Base-by-base conservation (phyloP, 306 rosid species). In the Gleditsia sinensis region DNA sequence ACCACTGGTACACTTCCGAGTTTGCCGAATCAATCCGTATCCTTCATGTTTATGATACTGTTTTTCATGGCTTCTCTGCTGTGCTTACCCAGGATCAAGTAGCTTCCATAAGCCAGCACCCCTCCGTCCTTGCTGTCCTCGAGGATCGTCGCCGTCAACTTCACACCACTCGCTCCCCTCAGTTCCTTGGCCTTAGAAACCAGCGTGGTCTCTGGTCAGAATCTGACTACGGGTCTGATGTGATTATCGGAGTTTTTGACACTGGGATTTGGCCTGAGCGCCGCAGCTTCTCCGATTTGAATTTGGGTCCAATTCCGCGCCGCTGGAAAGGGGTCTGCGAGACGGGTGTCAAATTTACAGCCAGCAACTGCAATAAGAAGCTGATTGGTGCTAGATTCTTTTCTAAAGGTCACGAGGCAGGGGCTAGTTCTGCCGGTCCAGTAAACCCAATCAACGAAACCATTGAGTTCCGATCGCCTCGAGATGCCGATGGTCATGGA, bases 81-180 rank as follows among this genome's bases (percentile, higher is more conserved):
- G 20, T 79, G 9, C 83, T 89, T 40, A 33, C 66, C 16, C 42
- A 80, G 1, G 70, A 72, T 0, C 86, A 82, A 56, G 85, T 45
- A 0, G 67, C 76, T n/a, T 25, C 83, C 30, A n/a, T 85, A n/a
- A 19, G 75, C 11, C 7, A 78, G 8, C 84, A 89, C 67, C 90
- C 90, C 0, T 80, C 92, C 0, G 79, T 89, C 0, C 88, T 87
- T 16, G 88, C 92, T 1, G 86, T 85, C 4, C 79, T 85, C 30
- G 78, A 87, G 71, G 95, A 89, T 48, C 84, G 85, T 11, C 87
- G 90, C 70, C 90, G 95, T 3, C 73, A 60, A 34, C 95, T 89
- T 48, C 92, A 89, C 81, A 89, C 95, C 30, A 89, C 95, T 7
- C 95, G 95, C 48, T 89, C 95, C 32, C 95, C 95, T 14, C 95